Percentiles rank a stretch among this genome's conserved stretches.
Conservation (phyloP, 331 rosid species). For the Ulmus americana region DNA sequence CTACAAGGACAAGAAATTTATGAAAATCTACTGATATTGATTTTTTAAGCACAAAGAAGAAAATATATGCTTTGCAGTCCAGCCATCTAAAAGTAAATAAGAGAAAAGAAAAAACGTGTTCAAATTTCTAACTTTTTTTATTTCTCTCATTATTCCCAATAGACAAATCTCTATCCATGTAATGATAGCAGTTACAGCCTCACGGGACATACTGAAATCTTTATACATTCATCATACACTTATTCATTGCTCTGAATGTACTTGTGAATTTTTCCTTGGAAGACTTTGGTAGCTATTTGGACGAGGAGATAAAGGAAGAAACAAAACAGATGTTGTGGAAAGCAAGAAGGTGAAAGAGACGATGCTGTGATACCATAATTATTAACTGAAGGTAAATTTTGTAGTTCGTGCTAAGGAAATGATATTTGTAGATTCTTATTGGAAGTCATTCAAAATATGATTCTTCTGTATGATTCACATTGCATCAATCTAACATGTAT, state of each 20-base stretch:
- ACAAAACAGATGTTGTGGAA: constrained; percentile 58
- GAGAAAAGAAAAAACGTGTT: background rate
- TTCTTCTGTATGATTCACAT: background rate
- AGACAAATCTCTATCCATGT: background rate
- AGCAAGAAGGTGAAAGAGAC: constrained; percentile 89
- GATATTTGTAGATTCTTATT: background rate
- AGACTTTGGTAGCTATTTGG: constrained; percentile 35
- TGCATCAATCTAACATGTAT: background rate
- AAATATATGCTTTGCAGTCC: background rate
- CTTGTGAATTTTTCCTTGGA: constrained; percentile 11
- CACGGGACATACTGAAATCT: background rate
- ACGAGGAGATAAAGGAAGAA: constrained; percentile 64
- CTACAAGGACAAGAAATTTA: background rate
- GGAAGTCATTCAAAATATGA: background rate
- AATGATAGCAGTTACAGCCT: background rate
- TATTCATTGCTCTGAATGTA: background rate
- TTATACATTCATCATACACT: background rate
- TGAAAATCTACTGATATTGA: background rate
- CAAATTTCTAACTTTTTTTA: background rate
- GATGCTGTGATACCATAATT: constrained; percentile 44
- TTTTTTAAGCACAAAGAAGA: background rate
- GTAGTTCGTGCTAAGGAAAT: background rate
- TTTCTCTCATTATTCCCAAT: background rate
- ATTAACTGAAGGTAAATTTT: constrained; percentile 54
- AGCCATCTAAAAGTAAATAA: constrained; percentile 5